These are phyloP conservation scores for Dactylellina haptotyla DNA, from an alignment of 2,329 filamentous ascomycete species.

Conservation along the genomic window DNA sequence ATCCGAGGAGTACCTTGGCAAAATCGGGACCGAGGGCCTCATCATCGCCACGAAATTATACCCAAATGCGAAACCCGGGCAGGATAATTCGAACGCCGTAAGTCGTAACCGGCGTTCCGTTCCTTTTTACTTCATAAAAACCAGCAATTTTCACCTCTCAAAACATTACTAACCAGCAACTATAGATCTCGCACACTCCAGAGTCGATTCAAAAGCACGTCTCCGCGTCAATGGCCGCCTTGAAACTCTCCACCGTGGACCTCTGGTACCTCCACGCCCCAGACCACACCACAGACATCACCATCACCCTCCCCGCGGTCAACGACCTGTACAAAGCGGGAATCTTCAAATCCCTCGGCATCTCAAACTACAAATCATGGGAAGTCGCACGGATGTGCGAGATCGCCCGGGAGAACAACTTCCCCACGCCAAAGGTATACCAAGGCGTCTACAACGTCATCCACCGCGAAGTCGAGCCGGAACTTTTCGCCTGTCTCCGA, in stretches of 20 bases:
- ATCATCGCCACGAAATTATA: conserved; percentile 46
- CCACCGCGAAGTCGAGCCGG: conserved; percentile 77
- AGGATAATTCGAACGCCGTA: conserved; percentile 30
- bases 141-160: no score
- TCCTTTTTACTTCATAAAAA: no score
- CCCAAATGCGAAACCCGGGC: conserved; percentile 17
- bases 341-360: conserved; percentile 81
- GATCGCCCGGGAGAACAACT: conserved; percentile 79
- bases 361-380: conserved; percentile 86
- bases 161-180: not conserved
- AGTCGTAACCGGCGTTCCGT: no score
- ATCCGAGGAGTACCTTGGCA: conserved; percentile 44
- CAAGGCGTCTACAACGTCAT: conserved; percentile 90
- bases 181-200: conserved; percentile 24
- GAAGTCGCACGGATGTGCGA: conserved; percentile 87
- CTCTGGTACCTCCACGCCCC: conserved; percentile 81
- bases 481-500: conserved; percentile 77
- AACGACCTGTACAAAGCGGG: conserved; percentile 85
- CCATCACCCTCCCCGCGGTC: conserved; percentile 79
- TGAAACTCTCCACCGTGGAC: conserved; percentile 63
- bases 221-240: conserved; percentile 17
- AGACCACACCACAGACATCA: conserved; percentile 75
- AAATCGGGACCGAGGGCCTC: conserved; percentile 38
- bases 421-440: conserved; percentile 85
- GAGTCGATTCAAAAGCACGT: conserved; percentile 38